These are phyloP conservation scores for Asparagopsis taxiformis DNA, from an alignment of 31 red algal genomes.

Conservation along the genomic window DNA sequence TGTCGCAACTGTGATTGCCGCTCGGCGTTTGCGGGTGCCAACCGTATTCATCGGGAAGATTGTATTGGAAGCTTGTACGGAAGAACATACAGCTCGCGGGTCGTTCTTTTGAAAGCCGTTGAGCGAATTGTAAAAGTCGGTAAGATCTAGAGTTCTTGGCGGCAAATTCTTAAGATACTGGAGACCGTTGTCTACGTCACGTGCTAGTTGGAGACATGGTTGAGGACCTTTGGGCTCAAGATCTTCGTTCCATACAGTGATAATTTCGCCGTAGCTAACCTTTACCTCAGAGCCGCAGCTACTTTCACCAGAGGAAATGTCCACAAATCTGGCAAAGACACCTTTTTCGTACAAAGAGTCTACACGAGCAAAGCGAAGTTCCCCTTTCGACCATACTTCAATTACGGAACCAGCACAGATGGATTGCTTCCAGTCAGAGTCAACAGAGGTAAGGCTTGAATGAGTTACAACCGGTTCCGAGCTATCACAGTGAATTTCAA, in stretches of 20 bases:
- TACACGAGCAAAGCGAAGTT: conserved; percentile 51
- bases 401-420: conserved; percentile 36
- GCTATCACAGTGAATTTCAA: background rate
- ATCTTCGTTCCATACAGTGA: conserved; percentile 31
- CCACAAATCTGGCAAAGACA: conserved; percentile 25
- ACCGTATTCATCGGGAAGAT: conserved; percentile 17
- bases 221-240: background rate
- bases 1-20: conserved; percentile 54
- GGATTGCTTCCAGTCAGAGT: conserved; percentile 14
- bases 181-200: conserved; percentile 31
- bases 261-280: conserved; percentile 59
- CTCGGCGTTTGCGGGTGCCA: conserved; percentile 12
- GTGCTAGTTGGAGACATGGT: conserved; percentile 6
- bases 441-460: background rate
- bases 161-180: conserved; percentile 26
- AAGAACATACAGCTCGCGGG: conserved; percentile 14
- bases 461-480: background rate
- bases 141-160: conserved; percentile 50
- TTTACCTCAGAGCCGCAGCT: conserved; percentile 4
- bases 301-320: background rate
- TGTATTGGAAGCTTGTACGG: conserved; percentile 12
- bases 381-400: conserved; percentile 46
- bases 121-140: conserved; percentile 23
- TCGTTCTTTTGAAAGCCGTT: conserved; percentile 33
- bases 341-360: conserved; percentile 26